Evolutionary conservation across 2,329 filamentous ascomycete genomes (phyloP).

Genomic region (Huntiella abstrusa): DNA sequence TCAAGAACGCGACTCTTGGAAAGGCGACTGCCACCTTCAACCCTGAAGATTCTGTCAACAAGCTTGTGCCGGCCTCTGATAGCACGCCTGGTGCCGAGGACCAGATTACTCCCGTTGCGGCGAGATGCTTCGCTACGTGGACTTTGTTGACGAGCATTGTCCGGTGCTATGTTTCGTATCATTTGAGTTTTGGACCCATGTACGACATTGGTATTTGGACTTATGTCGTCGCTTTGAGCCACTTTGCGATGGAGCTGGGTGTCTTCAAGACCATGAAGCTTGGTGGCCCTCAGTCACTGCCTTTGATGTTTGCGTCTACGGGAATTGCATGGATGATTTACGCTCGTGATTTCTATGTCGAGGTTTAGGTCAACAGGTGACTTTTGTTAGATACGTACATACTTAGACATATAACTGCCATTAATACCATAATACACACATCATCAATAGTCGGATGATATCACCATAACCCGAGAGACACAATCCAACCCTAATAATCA

Average conservation of each 20-base stretch:
- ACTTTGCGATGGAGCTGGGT: constrained; percentile 67
- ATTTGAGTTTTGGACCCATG: constrained; percentile 50
- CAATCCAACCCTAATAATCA: too few species aligned
- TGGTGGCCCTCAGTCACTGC: constrained; percentile 35
- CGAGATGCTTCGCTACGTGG: constrained; percentile 74
- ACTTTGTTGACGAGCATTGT: constrained; percentile 62
- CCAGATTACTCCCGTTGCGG: constrained; percentile 55
- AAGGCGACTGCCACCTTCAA: constrained; percentile 24
- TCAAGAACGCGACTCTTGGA: constrained; percentile 29
- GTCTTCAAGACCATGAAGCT: constrained; percentile 58
- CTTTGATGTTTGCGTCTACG: constrained; percentile 30
- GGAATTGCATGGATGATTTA: constrained; percentile 41
- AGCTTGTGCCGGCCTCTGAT: constrained; percentile 29
- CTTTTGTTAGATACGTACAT: too few species aligned
- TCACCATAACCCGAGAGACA: too few species aligned
- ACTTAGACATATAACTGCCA: too few species aligned
- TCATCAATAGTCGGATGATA: too few species aligned
- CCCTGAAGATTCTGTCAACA: constrained; percentile 33
- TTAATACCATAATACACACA: too few species aligned
- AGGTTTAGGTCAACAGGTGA: constrained; percentile 13
- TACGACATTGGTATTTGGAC: constrained; percentile 73
- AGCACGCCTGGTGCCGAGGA: constrained; percentile 28
- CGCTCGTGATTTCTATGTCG: constrained; percentile 54
- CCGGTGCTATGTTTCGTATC: constrained; percentile 67
- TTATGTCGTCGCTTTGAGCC: constrained; percentile 56